Base-by-base conservation (phyloP, 2,329 filamentous ascomycete genomes). In the Trichoderma atrobrunneum region DNA sequence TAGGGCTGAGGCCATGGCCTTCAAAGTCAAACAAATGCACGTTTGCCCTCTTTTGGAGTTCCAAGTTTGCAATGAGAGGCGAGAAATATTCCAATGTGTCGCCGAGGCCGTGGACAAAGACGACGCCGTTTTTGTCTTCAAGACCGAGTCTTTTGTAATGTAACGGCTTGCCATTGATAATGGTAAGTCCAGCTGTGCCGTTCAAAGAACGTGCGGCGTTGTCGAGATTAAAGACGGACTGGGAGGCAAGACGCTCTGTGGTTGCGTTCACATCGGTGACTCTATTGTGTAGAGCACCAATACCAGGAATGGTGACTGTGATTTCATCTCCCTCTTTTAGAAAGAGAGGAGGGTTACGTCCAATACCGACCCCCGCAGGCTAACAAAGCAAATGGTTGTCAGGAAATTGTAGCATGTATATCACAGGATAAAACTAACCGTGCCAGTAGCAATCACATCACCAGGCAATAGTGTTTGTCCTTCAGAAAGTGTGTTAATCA, bases 21-120 rank as follows among this genome's bases (percentile, higher is more conserved):
- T 70, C 67, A 62, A 70, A 54, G 67, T 70, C 67, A 36, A 70
- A 70, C 28, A 70, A 14, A 11, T 70, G 67, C 39, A 62, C n/a
- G 6, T n/a, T 54, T 26, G 30, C 57, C 16, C 2, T 16, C 2
- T 70, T 32, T 5, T 28, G 39, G 1, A 70, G 57, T 11, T 7
- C 28, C 21, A 62, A 14, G 16, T 36, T 6, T 10, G 57, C 51
- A 28, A 70, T 54, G 4, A 70, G 10, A 1, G 57, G 67, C 1
- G 43, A 34, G 21, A 61, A 70, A 11, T 51, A 70, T 16, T 70
- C 67, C 1, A 7, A 14, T 7, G 56, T 62, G 2, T 30, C 39
- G 5, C 67, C 67, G 7, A 70, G 57, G 5, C 67, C 67, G 21
- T 70, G 67, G 1, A 70, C 39, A 18, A 70, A 70, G 21, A 62